Evolutionary conservation across 2,329 filamentous ascomycete genomes (phyloP).

Genomic region (Hypocrella siamensis): DNA sequence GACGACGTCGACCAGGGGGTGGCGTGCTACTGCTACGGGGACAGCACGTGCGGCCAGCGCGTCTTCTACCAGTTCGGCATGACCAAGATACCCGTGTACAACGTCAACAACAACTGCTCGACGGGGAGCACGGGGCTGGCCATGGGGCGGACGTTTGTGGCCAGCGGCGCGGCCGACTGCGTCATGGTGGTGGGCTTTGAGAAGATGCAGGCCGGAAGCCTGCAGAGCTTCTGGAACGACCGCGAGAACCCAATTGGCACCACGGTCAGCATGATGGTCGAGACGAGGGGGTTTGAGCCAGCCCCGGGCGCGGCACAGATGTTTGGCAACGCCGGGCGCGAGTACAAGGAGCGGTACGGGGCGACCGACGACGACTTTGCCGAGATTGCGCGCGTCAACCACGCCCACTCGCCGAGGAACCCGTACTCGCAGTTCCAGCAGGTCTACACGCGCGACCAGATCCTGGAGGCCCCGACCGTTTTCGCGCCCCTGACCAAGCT

Average conservation of each 20-base stretch:
- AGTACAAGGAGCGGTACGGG: conserved; percentile 94
- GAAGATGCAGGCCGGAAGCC: conserved; percentile 90
- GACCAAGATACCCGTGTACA: conserved; percentile 91
- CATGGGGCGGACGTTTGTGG: conserved; percentile 68
- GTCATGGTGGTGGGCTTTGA: conserved; percentile 90
- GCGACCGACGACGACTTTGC: conserved; percentile 77
- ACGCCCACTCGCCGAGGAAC: conserved; percentile 80
- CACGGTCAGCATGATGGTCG: conserved; percentile 62
- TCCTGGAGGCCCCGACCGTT: conserved; percentile 62
- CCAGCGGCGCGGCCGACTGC: conserved; percentile 69
- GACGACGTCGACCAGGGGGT: conserved; percentile 91
- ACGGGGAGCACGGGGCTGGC: conserved; percentile 85
- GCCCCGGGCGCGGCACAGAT: conserved; percentile 79
- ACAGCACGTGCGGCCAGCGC: conserved; percentile 85
- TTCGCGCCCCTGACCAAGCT: conserved; percentile 84
- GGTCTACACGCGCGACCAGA: conserved; percentile 75
- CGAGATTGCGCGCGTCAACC: conserved; percentile 86
- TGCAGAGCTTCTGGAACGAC: conserved; percentile 75
- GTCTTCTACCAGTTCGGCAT: conserved; percentile 99
- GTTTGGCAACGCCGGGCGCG: conserved; percentile 85
- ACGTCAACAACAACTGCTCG: conserved; percentile 97
- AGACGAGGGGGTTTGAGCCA: conserved; percentile 66
- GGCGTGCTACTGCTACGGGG: conserved; percentile 97
- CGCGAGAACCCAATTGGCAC: conserved; percentile 65
- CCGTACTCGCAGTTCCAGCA: conserved; percentile 97